phyloP scores from a whole-genome alignment of 2,329 filamentous ascomycete species.

The Ceratocystiopsis minuta region DNA sequence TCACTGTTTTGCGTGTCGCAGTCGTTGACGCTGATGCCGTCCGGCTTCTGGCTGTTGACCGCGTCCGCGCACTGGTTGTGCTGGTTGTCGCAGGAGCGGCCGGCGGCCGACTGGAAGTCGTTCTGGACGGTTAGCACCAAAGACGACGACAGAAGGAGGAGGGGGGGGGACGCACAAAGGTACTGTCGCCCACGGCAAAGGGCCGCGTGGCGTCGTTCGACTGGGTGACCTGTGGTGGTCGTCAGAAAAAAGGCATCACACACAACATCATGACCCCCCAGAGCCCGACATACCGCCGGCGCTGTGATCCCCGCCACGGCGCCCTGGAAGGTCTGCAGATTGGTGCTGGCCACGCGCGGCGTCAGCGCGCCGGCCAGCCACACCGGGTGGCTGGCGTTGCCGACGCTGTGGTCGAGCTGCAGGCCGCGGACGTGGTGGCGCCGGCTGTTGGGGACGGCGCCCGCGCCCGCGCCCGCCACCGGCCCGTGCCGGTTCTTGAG shows the following conservation, averaged over 20 bases:
- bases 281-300: conserved; percentile 15
- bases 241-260: too few relatives aligned
- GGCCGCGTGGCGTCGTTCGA: conserved; percentile 22
- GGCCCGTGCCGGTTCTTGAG: too few relatives aligned
- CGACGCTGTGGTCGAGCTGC: too few relatives aligned
- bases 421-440: too few relatives aligned
- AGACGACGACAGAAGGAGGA: not conserved
- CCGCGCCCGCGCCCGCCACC: too few relatives aligned
- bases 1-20: conserved; percentile 28
- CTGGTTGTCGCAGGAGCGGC: conserved; percentile 29
- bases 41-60: conserved; percentile 19
- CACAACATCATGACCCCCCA: too few relatives aligned
- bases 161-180: conserved; percentile 20
- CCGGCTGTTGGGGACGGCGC: not conserved
- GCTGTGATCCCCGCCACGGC: conserved; percentile 21
- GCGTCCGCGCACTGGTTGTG: conserved; percentile 27
- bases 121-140: conserved; percentile 13
- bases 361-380: not conserved
- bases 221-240: conserved; percentile 23
- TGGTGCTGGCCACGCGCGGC: conserved; percentile 8
- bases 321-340: conserved; percentile 25
- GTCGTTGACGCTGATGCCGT: conserved; percentile 20
- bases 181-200: conserved; percentile 26
- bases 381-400: too few relatives aligned
- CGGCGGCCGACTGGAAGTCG: conserved; percentile 24